Evolutionary conservation across 2,329 filamentous ascomycete genomes (phyloP).

Genomic region (Fusarium equiseti): DNA sequence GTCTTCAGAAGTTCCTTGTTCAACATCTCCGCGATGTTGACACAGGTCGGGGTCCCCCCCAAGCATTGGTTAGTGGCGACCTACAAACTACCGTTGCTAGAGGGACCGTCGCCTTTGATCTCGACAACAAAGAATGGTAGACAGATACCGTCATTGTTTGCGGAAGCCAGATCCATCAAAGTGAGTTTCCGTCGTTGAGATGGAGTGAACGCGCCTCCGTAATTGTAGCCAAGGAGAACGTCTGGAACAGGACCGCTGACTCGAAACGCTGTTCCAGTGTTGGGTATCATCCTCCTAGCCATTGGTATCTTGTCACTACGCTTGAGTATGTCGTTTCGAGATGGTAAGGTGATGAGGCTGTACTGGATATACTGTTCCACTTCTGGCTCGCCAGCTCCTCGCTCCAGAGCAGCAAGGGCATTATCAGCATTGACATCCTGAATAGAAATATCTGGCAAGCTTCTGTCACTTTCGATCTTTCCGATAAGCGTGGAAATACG

Average conservation of each 20-base stretch:
- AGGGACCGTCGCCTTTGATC: slow-evolving; percentile 21
- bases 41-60: slow-evolving; percentile 48
- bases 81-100: slow-evolving; percentile 29
- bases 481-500: background rate
- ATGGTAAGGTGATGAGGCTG: background rate
- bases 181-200: background rate
- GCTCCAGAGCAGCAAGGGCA: slow-evolving; percentile 2
- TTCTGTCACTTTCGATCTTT: background rate
- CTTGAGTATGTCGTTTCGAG: background rate
- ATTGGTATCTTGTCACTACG: slow-evolving; percentile 13
- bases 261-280: background rate
- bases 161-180: background rate
- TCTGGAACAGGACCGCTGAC: slow-evolving; percentile 13
- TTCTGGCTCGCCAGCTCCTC: background rate
- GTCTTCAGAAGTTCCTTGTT: background rate
- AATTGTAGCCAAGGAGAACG: slow-evolving; percentile 15
- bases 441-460: background rate
- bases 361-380: slow-evolving; percentile 13
- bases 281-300: background rate
- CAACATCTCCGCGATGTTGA: slow-evolving; percentile 45
- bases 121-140: slow-evolving; percentile 5
- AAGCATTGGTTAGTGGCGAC: slow-evolving; percentile 54
- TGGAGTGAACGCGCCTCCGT: background rate
- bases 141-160: slow-evolving; percentile 4
- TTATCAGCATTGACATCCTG: background rate